phyloP scores from a whole-genome alignment of 2,329 filamentous ascomycete genomes.

The Aspergillus sojae region DNA sequence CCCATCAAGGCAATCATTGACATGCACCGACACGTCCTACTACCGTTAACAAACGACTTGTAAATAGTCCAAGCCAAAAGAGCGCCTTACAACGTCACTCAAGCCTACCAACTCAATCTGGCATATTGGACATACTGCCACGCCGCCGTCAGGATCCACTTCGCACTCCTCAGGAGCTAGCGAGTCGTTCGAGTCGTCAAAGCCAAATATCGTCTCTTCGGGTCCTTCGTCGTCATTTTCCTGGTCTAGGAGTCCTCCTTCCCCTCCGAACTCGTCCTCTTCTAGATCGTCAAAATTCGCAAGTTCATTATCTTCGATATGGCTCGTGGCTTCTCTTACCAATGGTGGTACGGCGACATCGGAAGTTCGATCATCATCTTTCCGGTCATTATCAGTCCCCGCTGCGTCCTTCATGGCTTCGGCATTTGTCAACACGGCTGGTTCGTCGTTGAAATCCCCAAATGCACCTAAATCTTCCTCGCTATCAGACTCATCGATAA shows the following conservation, averaged over 20 bases:
- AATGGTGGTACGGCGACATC: conserved; percentile 38
- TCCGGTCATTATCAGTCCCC: conserved; percentile 11
- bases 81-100: conserved; percentile 45
- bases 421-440: background rate
- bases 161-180: conserved; percentile 19
- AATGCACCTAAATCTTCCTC: conserved; percentile 49
- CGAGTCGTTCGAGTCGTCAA: conserved; percentile 28
- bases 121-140: conserved; percentile 74
- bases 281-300: conserved; percentile 62
- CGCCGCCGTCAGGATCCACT: conserved; percentile 20
- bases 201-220: conserved; percentile 29
- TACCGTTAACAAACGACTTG: background rate
- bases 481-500: conserved; percentile 55
- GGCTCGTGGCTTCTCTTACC: conserved; percentile 55
- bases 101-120: conserved; percentile 63
- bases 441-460: conserved; percentile 21
- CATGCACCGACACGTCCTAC: conserved; percentile 77
- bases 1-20: conserved; percentile 91
- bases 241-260: conserved; percentile 65
- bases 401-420: background rate
- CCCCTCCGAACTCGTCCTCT: conserved; percentile 60
- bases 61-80: background rate
- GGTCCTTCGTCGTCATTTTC: conserved; percentile 42
- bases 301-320: conserved; percentile 51
- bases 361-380: conserved; percentile 19